These are phyloP conservation scores for Penicillium sp. DNA, from an alignment of 2,329 filamentous ascomycete genomes.

Conservation along the genomic window DNA sequence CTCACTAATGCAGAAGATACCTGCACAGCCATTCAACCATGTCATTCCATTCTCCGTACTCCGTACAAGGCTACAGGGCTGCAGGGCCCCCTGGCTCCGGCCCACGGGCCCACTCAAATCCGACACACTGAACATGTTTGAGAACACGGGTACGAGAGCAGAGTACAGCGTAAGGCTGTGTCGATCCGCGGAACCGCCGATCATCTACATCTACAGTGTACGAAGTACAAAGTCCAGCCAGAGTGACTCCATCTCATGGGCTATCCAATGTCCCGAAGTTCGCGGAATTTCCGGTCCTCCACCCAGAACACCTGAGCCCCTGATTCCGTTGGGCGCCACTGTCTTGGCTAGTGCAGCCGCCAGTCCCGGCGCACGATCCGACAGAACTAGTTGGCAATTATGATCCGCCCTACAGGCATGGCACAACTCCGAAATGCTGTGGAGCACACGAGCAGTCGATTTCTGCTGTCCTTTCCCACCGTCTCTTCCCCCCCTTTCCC, in stretches of 20 bases:
- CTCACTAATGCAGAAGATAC: background rate
- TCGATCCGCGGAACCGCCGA: constrained; percentile 2
- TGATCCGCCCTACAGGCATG: background rate
- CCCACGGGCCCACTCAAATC: background rate
- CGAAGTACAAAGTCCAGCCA: too few relatives aligned
- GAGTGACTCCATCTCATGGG: too few relatives aligned
- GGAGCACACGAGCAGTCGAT: constrained; percentile 10
- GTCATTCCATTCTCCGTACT: background rate
- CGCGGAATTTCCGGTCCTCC: background rate
- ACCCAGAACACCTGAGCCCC: background rate
- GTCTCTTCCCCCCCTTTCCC: background rate
- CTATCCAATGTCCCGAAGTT: too few relatives aligned
- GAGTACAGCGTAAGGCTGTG: background rate
- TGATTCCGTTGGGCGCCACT: constrained; percentile 2
- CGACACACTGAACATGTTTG: background rate
- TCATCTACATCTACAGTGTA: background rate
- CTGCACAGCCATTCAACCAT: too few relatives aligned
- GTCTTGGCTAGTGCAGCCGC: constrained; percentile 5
- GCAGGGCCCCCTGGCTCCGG: background rate
- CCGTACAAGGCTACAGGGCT: background rate
- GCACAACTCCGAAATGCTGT: constrained; percentile 8
- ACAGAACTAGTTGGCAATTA: background rate
- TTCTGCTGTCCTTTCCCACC: background rate
- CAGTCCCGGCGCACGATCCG: constrained; percentile 1
- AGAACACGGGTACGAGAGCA: background rate